These are phyloP conservation scores for Nidularia pulvinata DNA, from an alignment of 768 basidiomycete genomes.

Conservation along the genomic window DNA sequence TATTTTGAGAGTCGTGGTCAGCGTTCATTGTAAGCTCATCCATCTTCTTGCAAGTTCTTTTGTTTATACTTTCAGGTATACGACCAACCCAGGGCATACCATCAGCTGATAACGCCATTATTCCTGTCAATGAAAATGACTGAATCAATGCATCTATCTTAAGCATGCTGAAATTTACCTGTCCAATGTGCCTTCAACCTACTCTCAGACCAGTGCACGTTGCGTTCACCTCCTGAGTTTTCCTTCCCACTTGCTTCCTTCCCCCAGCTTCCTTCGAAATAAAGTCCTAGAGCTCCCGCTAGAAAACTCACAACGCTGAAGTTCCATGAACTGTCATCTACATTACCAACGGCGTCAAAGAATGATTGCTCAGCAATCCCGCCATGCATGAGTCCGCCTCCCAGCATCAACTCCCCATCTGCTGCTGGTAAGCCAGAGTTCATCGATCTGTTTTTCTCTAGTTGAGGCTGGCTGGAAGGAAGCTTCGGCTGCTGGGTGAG, in stretches of 20 bases:
- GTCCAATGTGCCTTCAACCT: no score
- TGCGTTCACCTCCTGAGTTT: no score
- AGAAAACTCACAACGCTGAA: conserved; percentile 23
- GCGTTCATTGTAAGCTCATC: no score
- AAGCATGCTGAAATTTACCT: no score
- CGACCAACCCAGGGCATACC: conserved; percentile 71
- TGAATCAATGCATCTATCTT: no score
- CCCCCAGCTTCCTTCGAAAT: conserved; percentile 38
- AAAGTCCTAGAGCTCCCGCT: conserved; percentile 41
- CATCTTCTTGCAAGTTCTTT: conserved; percentile 3
- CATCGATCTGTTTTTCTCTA: neutral
- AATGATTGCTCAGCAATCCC: conserved; percentile 16
- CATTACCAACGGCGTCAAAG: conserved; percentile 33
- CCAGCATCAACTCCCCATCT: conserved; percentile 60
- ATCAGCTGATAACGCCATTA: conserved; percentile 63
- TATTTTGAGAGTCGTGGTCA: no score
- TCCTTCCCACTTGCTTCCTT: conserved; percentile 34
- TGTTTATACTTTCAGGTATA: conserved; percentile 40
- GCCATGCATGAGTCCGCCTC: conserved; percentile 56
- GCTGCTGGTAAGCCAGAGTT: conserved; percentile 22
- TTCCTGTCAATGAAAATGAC: conserved; percentile 66
- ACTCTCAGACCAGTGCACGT: no score
- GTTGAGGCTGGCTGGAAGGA: no score
- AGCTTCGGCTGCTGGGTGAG: conserved; percentile 70
- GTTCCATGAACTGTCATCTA: conserved; percentile 32